Evolutionary conservation across 164 flowering plant species (phyloP), one percentile per base, ranked within the genome.

Genomic region (Aristolochia fimbriata): DNA sequence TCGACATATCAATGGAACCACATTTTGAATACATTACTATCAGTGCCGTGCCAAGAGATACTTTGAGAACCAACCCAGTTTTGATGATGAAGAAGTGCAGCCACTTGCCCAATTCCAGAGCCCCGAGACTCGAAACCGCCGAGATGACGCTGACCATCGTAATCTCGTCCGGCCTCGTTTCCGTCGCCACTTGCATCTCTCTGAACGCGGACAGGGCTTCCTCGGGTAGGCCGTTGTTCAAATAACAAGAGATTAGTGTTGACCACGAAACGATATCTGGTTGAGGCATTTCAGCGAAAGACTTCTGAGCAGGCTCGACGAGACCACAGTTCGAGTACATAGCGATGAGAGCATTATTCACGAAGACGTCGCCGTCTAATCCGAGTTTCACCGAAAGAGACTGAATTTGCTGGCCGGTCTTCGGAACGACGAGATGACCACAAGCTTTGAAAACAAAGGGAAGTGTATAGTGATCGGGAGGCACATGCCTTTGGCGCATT

Each of bases 21-120:
- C 80, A 76, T 54, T 76, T 76, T 7, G 75, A 74, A 8, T 73
- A 72, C 77, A 76, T 73, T 48, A 68, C 73, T 46, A 71, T 66
- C 30, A 76, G 52, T 22, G 80, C 69, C 51, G 80, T 73, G 31
- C 73, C 71, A 23, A 76, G 71, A 25, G 52, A 59, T n/a, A 51
- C 67, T 51, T 71, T 76, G 47, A 61, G 55, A 15, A 68, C 75
- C 33, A 76, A 66, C 14, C 69, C 58, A 58, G 70, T 69, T 30
- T 52, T 22, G 21, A 70, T 69, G 3, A 76, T 63, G 47, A 62
- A 73, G n/a, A 58, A 58, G 16, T 61, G 65, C 23, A 71, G 62
- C 64, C 68, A 71, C 58, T 66, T 43, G 1, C 77, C 80, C 25
- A 76, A 47, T 19, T 73, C 77, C 1, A 63, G 21, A n/a, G 71